Conservation (phyloP, 306 rosid genomes). For the Hylodesmum podocarpum region DNA sequence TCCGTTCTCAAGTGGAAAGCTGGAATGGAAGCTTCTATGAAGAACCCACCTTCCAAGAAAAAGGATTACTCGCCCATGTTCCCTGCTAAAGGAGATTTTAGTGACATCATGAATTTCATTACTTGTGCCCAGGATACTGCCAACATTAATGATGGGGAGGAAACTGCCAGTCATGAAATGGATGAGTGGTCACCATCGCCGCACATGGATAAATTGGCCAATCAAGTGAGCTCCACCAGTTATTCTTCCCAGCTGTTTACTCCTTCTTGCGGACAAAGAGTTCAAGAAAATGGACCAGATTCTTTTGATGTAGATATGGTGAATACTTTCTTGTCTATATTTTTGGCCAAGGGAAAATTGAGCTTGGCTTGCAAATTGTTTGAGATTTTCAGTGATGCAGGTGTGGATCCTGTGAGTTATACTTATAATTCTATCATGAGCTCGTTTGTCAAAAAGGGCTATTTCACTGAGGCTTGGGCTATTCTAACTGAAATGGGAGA, state of each 20-base stretch:
- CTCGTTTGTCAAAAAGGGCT: constrained; percentile 91
- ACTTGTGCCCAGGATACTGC: constrained; percentile 32
- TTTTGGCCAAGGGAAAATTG: constrained; percentile 85
- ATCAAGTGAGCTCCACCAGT: constrained; percentile 40
- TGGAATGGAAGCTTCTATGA: constrained; percentile 76
- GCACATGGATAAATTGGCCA: constrained; percentile 72
- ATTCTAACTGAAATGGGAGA: constrained; percentile 75
- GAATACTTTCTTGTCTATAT: constrained; percentile 81
- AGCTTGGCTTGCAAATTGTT: constrained; percentile 86
- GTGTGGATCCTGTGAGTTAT: constrained; percentile 68
- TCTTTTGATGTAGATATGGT: constrained; percentile 84
- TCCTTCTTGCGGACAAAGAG: constrained; percentile 56
- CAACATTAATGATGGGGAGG: constrained; percentile 23
- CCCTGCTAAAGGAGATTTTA: constrained; percentile 60
- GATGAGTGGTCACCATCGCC: constrained; percentile 88
- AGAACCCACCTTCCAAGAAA: constrained; percentile 50
- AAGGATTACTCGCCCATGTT: constrained; percentile 68
- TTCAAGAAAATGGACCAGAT: constrained; percentile 51
- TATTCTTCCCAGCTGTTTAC: constrained; percentile 46
- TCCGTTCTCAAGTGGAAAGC: constrained; percentile 78
- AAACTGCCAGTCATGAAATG: not conserved
- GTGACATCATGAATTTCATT: constrained; percentile 52
- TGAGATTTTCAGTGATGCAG: constrained; percentile 78
- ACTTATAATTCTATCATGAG: constrained; percentile 87
- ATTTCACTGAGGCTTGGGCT: constrained; percentile 75